Percentiles rank a stretch among this genome's conserved stretches.
Evolutionary conservation across 108 stramenopile species (phyloP).

Genomic region (Epipyxis sp.): DNA sequence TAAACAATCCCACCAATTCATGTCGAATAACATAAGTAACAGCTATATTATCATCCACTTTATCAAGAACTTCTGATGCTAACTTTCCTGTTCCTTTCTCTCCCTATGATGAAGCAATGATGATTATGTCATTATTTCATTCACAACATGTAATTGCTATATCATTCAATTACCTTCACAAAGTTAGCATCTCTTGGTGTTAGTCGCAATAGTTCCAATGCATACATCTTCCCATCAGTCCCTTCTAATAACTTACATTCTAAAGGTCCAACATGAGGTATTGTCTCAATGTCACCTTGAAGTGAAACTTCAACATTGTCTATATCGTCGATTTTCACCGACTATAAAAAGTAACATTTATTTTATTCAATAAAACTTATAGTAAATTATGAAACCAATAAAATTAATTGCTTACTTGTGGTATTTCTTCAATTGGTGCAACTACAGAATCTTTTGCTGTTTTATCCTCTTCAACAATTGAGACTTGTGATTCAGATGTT

Average conservation of each 20-base stretch:
- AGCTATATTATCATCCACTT: constrained; percentile 32
- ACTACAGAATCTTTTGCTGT: no score
- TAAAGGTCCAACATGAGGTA: constrained; percentile 27
- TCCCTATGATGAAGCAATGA: no score
- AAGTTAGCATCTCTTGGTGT: constrained; percentile 94
- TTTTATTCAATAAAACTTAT: no score
- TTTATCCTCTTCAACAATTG: no score
- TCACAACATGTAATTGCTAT: no score
- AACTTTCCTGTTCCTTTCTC: neutral
- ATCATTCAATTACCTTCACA: constrained; percentile 67
- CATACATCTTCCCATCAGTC: constrained; percentile 79
- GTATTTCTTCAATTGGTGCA: no score
- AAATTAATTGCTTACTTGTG: no score
- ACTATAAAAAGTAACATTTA: no score
- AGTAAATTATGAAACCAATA: no score
- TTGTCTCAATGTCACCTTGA: neutral
- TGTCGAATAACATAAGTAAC: constrained; percentile 13
- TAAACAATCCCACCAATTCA: constrained; percentile 21
- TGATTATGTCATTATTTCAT: no score
- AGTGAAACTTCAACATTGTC: constrained; percentile 17
- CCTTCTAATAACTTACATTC: constrained; percentile 47
- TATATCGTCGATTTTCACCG: constrained; percentile 3
- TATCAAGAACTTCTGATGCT: constrained; percentile 31
- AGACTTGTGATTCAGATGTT: no score
- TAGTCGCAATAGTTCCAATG: constrained; percentile 80